Percentiles rank a stretch among this genome's conserved stretches.
Conservation (phyloP, 176 grass and related monocot species). For the Cenchrus americanus region DNA sequence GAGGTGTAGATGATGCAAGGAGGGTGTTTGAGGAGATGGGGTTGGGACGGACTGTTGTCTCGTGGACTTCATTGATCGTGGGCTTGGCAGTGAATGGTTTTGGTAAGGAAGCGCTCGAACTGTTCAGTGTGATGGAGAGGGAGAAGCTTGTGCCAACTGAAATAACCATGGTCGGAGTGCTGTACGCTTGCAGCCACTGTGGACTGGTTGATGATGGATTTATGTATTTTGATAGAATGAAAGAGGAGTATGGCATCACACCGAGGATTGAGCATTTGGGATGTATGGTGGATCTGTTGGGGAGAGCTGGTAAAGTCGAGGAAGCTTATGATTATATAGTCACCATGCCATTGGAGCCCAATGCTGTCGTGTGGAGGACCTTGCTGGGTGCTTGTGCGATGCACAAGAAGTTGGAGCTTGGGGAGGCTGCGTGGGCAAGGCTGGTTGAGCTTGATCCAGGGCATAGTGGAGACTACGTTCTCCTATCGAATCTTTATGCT, state of each 20-base stretch:
- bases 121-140: conserved; percentile 70
- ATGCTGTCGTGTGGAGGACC: conserved; percentile 79
- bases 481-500: conserved; percentile 86
- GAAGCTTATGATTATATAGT: conserved; percentile 73
- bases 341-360: conserved; percentile 73
- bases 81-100: conserved; percentile 79
- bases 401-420: conserved; percentile 76
- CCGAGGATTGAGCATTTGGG: conserved; percentile 82
- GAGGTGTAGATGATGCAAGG: conserved; percentile 49
- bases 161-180: conserved; percentile 82
- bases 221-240: conserved; percentile 76
- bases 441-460: conserved; percentile 75
- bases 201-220: conserved; percentile 82
- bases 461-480: conserved; percentile 79
- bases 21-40: conserved; percentile 80
- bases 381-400: conserved; percentile 82
- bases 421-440: conserved; percentile 62
- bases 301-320: conserved; percentile 71
- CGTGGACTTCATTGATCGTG: conserved; percentile 72
- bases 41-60: conserved; percentile 47
- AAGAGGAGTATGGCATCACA: conserved; percentile 54
- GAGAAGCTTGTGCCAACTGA: conserved; percentile 65
- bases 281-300: conserved; percentile 89
- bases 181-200: conserved; percentile 93
- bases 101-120: conserved; percentile 67